Evolutionary conservation across 805 yeast species (phyloP).

Genomic region (Ogataea pini): DNA sequence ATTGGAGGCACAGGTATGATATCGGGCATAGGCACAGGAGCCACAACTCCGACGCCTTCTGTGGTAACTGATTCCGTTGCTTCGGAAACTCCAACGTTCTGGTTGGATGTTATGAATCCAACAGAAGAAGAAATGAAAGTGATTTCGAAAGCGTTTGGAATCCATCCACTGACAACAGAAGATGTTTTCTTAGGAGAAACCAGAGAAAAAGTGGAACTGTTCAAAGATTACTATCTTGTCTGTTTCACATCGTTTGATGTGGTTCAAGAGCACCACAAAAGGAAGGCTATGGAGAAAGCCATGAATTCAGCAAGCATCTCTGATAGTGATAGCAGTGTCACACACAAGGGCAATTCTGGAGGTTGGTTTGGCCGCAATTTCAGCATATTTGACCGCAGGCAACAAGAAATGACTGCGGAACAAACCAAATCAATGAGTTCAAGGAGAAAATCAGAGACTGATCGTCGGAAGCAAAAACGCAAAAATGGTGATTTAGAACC

Average conservation of each 20-base stretch:
- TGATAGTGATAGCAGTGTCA: slow-evolving; percentile 22
- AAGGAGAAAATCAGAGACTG: slow-evolving; percentile 15
- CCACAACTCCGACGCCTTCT: slow-evolving; percentile 31
- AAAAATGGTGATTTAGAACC: slow-evolving; percentile 72
- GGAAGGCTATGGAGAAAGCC: slow-evolving; percentile 30
- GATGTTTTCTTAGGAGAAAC: slow-evolving; percentile 93
- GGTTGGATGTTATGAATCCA: slow-evolving; percentile 92
- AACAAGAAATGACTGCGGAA: not conserved
- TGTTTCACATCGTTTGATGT: slow-evolving; percentile 87
- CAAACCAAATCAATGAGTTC: slow-evolving; percentile 16
- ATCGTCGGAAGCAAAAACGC: slow-evolving; percentile 17
- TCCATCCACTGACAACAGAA: slow-evolving; percentile 95
- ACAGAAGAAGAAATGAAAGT: slow-evolving; percentile 97
- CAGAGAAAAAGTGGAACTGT: slow-evolving; percentile 91
- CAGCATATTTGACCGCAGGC: slow-evolving; percentile 7
- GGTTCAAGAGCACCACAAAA: slow-evolving; percentile 64
- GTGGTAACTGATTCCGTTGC: slow-evolving; percentile 19
- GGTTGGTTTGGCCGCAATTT: slow-evolving; percentile 18
- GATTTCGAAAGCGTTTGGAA: slow-evolving; percentile 84
- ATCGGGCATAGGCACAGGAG: slow-evolving; percentile 6
- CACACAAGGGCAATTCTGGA: slow-evolving; percentile 12
- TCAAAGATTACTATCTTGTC: slow-evolving; percentile 85
- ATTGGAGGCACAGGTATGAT: not conserved
- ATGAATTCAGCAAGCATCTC: slow-evolving; percentile 13
- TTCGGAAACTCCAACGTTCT: slow-evolving; percentile 60